Percentiles rank a stretch among this genome's conserved stretches.
Conservation (phyloP, 495 filamentous ascomycete species). For the Tuber aestivum region DNA sequence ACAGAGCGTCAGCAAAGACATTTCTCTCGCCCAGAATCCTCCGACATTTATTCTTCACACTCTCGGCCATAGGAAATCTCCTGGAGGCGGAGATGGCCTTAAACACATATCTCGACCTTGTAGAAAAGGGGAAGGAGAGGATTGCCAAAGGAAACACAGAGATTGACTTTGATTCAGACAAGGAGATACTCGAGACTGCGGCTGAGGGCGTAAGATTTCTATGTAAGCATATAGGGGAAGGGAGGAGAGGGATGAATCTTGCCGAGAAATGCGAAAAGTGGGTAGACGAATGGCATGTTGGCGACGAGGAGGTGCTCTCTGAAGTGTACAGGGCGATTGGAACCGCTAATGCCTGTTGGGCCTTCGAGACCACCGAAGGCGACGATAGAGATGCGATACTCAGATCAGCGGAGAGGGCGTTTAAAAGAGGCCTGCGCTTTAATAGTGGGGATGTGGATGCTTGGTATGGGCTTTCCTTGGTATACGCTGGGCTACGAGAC, state of each 20-base stretch:
- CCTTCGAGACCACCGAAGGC: conserved; percentile 67
- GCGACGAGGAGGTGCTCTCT: conserved; percentile 50
- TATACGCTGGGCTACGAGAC: conserved; percentile 75
- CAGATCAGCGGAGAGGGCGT: conserved; percentile 62
- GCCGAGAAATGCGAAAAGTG: conserved; percentile 61
- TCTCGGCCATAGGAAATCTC: conserved; percentile 79
- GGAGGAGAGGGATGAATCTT: conserved; percentile 68
- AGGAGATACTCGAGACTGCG: conserved; percentile 64
- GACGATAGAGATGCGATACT: conserved; percentile 63
- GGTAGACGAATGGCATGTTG: conserved; percentile 49
- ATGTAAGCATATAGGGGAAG: conserved; percentile 74
- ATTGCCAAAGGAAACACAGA: conserved; percentile 70
- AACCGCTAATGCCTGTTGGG: conserved; percentile 77
- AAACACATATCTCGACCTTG: conserved; percentile 80
- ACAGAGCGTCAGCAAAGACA: conserved; percentile 80
- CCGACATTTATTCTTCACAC: conserved; percentile 80
- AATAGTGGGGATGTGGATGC: conserved; percentile 62
- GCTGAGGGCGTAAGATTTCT: conserved; percentile 71
- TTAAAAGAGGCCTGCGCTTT: conserved; percentile 64
- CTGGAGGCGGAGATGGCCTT: conserved; percentile 79
- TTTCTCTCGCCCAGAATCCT: conserved; percentile 88
- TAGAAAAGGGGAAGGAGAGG: conserved; percentile 71
- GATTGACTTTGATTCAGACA: conserved; percentile 69
- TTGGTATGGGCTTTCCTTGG: conserved; percentile 68
- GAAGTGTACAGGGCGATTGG: conserved; percentile 74